phyloP scores from a whole-genome alignment of 2,329 filamentous ascomycete species.

The Penicillium sp. region DNA sequence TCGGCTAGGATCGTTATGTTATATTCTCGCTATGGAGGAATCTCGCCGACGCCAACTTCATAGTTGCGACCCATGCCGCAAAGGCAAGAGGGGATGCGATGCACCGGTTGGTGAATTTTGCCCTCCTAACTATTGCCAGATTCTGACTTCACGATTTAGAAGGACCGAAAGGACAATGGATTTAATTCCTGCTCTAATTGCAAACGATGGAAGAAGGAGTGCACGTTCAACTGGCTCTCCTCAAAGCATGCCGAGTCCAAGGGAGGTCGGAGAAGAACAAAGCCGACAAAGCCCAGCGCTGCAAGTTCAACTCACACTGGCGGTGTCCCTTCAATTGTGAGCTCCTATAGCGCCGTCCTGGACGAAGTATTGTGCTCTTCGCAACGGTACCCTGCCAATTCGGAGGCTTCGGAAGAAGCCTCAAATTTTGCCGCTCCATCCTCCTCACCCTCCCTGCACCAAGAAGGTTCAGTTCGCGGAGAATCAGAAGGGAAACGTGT shows the following conservation, averaged over 20 bases:
- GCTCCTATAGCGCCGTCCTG: neutral
- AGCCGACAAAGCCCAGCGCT: neutral
- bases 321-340: neutral
- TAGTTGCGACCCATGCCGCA: constrained; percentile 47
- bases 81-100: constrained; percentile 46
- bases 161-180: constrained; percentile 7
- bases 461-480: neutral
- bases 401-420: neutral
- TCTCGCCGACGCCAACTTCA: constrained; percentile 23
- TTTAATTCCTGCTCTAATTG: constrained; percentile 40
- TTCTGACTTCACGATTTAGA: constrained; percentile 5
- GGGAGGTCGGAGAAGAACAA: constrained; percentile 4
- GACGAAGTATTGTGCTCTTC: constrained; percentile 3
- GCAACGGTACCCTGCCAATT: constrained; percentile 1
- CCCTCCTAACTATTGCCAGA: too few species aligned
- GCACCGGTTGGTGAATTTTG: constrained; percentile 21
- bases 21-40: constrained; percentile 7
- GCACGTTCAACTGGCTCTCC: constrained; percentile 45
- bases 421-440: neutral
- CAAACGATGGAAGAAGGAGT: constrained; percentile 43
- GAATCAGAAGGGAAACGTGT: neutral
- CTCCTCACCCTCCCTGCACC: neutral
- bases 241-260: constrained; percentile 19
- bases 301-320: neutral
- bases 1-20: neutral